Base-by-base conservation (phyloP, 139 green algal species). In the Asterochloris sp. region DNA sequence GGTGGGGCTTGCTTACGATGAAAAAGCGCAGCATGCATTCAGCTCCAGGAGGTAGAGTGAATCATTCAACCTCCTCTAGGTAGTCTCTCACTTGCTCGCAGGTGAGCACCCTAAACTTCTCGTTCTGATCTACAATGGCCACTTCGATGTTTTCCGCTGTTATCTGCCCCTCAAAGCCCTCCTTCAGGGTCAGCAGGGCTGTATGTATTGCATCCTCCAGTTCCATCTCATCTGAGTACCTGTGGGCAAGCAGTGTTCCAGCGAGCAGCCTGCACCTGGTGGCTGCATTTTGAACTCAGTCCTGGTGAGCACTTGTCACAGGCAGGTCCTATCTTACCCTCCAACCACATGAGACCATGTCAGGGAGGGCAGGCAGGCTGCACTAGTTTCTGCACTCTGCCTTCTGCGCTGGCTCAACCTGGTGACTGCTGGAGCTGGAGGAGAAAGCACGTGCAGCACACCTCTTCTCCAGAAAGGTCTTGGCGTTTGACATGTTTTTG, bases 141-240 rank as follows among this genome's bases (percentile, higher is more conserved):
- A 99, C 84, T 85, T 96, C 93, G 19, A 96, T 93, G 88, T 96
- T 97, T 62, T 95, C 78, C n/a, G 89, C 92, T 12, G 87, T 87
- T 54, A 99, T 93, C 85, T 96, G 91, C 67, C 97, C 97, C 86
- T 99, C 97, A 85, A 99, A 99, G 23, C 94, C 94, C 80, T 98
- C 95, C 91, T 99, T 99, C 8, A 99, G 88, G 24, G 97, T 99
- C 28, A 99, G 89, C 69, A 99, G 93, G 61, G 97, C 95, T 10
- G 97, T 99, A 89, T 99, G 96, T 16, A 99, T 91, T 12, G 97
- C 97, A 85, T 99, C 97, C 88, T 99, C 97, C 38, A 99, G 92
- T 87, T 98, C 96, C 85, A 99, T 96, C 75, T 99, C 95, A 62
- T 99, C 96, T 29, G 84, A 95, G 86, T 99, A 99, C 62, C 38